phyloP scores from a whole-genome alignment of 2,329 filamentous ascomycete species.

The Fusarium luffae region DNA sequence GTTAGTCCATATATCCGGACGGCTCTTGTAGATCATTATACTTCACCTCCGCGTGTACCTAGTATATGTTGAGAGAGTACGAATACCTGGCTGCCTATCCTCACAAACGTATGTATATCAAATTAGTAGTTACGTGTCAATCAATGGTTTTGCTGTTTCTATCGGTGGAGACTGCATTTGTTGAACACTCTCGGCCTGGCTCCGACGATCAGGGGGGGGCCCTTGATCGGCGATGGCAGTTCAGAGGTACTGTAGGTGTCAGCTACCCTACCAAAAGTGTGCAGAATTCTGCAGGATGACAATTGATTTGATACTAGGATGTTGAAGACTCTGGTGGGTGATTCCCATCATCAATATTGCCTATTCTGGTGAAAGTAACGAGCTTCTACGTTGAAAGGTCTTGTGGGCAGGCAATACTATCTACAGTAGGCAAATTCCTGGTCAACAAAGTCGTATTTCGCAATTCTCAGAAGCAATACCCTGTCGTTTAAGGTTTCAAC shows the following conservation, averaged over 20 bases:
- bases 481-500: conserved; percentile 32
- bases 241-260: conserved; percentile 9
- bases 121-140: background rate
- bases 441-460: conserved; percentile 1
- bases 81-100: background rate
- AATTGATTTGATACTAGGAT: conserved; percentile 1
- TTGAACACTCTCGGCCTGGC: conserved; percentile 31
- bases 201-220: conserved; percentile 31
- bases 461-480: conserved; percentile 12
- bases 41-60: conserved; percentile 4
- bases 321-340: background rate
- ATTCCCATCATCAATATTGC: background rate
- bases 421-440: background rate
- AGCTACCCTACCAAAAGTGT: conserved; percentile 28
- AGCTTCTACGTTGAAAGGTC: conserved; percentile 3
- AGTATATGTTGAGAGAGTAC: background rate
- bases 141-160: conserved; percentile 7
- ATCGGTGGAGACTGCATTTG: conserved; percentile 19
- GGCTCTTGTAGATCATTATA: conserved; percentile 23
- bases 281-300: conserved; percentile 3
- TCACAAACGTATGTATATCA: background rate
- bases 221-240: conserved; percentile 28
- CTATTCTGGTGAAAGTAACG: conserved; percentile 6
- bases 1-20: conserved; percentile 6
- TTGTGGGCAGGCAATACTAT: background rate